Percentiles rank a stretch among this genome's conserved stretches.
phyloP scores from a whole-genome alignment of 306 rosid genomes.

The Sechiopsis laciniata region DNA sequence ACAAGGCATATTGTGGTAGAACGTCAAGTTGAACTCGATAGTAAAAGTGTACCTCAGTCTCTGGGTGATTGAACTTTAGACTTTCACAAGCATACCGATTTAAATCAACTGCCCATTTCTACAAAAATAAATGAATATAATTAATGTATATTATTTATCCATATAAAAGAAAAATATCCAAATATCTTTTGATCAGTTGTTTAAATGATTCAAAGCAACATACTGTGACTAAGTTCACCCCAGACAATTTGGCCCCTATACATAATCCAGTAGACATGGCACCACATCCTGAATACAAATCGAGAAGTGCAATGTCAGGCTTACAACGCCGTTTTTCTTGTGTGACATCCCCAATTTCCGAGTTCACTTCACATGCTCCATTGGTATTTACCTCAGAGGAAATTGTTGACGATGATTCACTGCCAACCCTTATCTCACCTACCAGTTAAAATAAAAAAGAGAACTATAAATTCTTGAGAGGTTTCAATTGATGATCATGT shows the following conservation, averaged over 20 bases:
- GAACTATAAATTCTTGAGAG: conserved; percentile 2
- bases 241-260: conserved; percentile 51
- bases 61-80: conserved; percentile 61
- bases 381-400: conserved; percentile 44
- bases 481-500: not conserved
- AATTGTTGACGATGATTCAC: conserved; percentile 62
- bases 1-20: not conserved
- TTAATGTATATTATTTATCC: too few relatives aligned
- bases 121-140: not conserved
- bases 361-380: conserved; percentile 32
- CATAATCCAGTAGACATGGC: conserved; percentile 91
- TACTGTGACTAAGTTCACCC: conserved; percentile 70
- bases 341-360: conserved; percentile 17
- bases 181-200: not conserved
- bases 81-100: conserved; percentile 54
- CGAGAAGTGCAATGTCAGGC: conserved; percentile 44
- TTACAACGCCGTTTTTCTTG: conserved; percentile 16
- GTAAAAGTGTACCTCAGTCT: conserved; percentile 48
- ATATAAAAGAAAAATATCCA: too few relatives aligned
- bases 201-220: conserved; percentile 16
- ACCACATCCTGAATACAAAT: conserved; percentile 81
- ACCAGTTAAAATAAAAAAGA: conserved; percentile 1
- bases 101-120: conserved; percentile 87
- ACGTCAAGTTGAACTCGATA: not conserved
- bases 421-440: conserved; percentile 34